Conservation (phyloP, 208 protist genomes). For the Jaenimonas drosophilae region DNA sequence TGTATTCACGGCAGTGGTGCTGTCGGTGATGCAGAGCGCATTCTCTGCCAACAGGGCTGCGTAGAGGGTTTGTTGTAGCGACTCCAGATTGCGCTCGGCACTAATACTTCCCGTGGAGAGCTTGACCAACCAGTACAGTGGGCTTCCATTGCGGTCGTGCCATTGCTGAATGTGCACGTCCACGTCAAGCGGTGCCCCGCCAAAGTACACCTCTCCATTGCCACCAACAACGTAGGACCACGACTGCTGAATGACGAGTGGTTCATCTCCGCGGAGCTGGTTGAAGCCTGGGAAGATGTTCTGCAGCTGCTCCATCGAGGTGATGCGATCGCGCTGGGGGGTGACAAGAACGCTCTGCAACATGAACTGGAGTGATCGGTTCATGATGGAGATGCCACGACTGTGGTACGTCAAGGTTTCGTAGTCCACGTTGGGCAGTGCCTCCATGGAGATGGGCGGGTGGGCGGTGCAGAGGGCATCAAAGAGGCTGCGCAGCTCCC, state of each 20-base stretch:
- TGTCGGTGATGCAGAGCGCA: slow-evolving; percentile 7
- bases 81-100: slow-evolving; percentile 29
- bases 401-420: slow-evolving; percentile 48
- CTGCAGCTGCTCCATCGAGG: slow-evolving; percentile 55
- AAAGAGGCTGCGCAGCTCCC: slow-evolving; percentile 50
- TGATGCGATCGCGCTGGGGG: slow-evolving; percentile 42
- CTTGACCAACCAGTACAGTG: slow-evolving; percentile 39
- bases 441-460: slow-evolving; percentile 60
- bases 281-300: slow-evolving; percentile 72
- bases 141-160: slow-evolving; percentile 10
- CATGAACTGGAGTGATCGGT: slow-evolving; percentile 31
- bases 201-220: slow-evolving; percentile 42
- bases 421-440: slow-evolving; percentile 75
- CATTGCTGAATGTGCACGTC: slow-evolving; percentile 36
- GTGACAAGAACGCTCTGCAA: slow-evolving; percentile 47
- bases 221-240: slow-evolving; percentile 11
- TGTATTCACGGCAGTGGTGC: slow-evolving; percentile 3
- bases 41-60: slow-evolving; percentile 10
- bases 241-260: slow-evolving; percentile 11
- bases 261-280: slow-evolving; percentile 9
- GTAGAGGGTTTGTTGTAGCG: slow-evolving; percentile 16
- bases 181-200: slow-evolving; percentile 45
- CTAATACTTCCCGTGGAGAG: slow-evolving; percentile 34
- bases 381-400: slow-evolving; percentile 19
- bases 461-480: slow-evolving; percentile 34